Conservation (phyloP, 306 rosid genomes). For the Vachellia pachyceras region DNA sequence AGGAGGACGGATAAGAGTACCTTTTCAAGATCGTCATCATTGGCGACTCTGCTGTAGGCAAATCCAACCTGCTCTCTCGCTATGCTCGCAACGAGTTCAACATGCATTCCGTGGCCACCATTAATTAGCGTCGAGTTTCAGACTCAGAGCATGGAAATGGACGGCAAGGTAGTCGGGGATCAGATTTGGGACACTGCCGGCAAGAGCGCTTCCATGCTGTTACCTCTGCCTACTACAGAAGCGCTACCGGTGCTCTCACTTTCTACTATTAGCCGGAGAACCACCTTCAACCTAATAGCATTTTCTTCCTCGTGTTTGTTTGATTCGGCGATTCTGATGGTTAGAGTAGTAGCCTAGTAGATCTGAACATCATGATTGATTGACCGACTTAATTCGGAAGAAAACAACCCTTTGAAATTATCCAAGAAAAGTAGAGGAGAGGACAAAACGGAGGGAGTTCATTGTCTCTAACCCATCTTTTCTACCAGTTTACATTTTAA, state of each 20-base stretch:
- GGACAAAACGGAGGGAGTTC: too few species aligned
- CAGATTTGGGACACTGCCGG: conserved; percentile 99
- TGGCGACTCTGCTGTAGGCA: too few species aligned
- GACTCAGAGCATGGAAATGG: too few species aligned
- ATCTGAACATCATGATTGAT: conserved; percentile 19
- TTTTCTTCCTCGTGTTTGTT: neutral
- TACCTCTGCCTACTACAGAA: conserved; percentile 91
- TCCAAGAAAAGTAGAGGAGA: neutral
- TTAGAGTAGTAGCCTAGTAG: conserved; percentile 34
- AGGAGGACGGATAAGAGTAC: too few species aligned
- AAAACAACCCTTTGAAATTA: conserved; percentile 3
- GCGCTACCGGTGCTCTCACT: conserved; percentile 89
- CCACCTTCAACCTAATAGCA: conserved; percentile 45
- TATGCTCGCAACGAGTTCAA: too few species aligned
- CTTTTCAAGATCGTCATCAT: too few species aligned
- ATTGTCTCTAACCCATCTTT: neutral
- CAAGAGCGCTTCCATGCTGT: conserved; percentile 92
- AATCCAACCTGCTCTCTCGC: too few species aligned
- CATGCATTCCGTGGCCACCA: too few species aligned
- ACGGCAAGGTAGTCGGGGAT: too few species aligned
- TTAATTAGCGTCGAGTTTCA: too few species aligned
- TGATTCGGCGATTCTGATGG: conserved; percentile 7
- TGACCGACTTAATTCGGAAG: conserved; percentile 14
- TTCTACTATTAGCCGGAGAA: conserved; percentile 79
- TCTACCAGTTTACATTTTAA: too few species aligned